Percentiles rank a stretch among this genome's conserved stretches.
Conservation (phyloP, 1,139 yeast genomes). For the Candida frijolesensis region DNA sequence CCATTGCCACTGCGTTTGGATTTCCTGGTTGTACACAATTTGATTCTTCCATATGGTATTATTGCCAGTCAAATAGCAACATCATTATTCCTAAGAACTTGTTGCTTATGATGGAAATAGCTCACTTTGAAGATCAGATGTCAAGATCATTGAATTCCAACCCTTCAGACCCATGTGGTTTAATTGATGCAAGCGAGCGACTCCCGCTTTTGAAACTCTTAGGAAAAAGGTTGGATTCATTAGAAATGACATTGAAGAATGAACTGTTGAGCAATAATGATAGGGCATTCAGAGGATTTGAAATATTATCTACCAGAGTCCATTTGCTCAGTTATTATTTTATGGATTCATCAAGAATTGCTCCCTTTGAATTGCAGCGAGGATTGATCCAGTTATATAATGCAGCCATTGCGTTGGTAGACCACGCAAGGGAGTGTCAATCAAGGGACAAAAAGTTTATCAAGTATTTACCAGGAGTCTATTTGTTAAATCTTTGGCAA, state of each 20-base stretch:
- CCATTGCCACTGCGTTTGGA: constrained; percentile 90
- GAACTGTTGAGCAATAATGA: constrained; percentile 28
- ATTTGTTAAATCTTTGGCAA: constrained; percentile 85
- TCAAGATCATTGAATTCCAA: constrained; percentile 77
- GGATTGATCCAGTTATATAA: constrained; percentile 80
- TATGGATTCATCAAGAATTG: constrained; percentile 60
- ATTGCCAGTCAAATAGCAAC: constrained; percentile 42
- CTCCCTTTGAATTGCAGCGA: constrained; percentile 64
- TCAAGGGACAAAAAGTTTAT: constrained; percentile 63
- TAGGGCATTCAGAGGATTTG: constrained; percentile 71
- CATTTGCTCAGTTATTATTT: constrained; percentile 82
- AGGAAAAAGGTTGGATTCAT: constrained; percentile 69
- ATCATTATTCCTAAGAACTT: constrained; percentile 61
- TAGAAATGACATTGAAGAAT: constrained; percentile 54
- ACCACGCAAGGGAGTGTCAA: constrained; percentile 67
- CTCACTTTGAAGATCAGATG: constrained; percentile 83
- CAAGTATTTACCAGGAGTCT: constrained; percentile 80
- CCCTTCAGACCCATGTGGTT: constrained; percentile 66
- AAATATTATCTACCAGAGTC: constrained; percentile 70
- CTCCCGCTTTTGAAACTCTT: constrained; percentile 73
- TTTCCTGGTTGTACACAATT: constrained; percentile 90
- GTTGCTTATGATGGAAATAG: constrained; percentile 76
- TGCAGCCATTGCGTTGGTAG: constrained; percentile 70
- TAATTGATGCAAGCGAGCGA: constrained; percentile 68
- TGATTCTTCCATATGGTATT: constrained; percentile 68